Conservation (phyloP, 345 rosid genomes). For the Luvunga scandens region DNA sequence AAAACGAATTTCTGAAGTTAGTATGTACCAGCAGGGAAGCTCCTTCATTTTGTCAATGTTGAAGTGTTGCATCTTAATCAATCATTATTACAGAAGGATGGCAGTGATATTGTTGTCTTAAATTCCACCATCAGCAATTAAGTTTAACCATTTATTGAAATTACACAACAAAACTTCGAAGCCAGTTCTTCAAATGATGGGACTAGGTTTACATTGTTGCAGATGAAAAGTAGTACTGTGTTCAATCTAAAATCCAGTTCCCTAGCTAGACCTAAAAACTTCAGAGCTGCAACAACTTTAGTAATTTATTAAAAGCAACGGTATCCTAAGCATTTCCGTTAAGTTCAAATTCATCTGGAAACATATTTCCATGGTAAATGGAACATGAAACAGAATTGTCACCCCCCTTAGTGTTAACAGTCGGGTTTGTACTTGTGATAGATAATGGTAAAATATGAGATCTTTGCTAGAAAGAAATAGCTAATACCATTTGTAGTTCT, state of each 20-base stretch:
- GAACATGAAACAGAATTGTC: slow-evolving; percentile 1
- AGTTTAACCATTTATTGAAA: not conserved
- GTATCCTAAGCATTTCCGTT: not conserved
- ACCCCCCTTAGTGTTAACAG: not conserved
- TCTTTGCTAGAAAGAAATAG: not conserved
- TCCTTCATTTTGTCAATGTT: slow-evolving; percentile 3
- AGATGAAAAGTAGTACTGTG: not conserved
- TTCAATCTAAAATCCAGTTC: not conserved
- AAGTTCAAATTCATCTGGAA: not conserved
- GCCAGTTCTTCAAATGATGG: not conserved
- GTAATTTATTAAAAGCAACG: not conserved
- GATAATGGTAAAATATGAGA: not conserved
- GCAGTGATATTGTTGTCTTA: not conserved
- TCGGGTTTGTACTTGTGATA: not conserved
- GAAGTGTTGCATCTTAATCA: not conserved
- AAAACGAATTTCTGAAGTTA: not conserved
- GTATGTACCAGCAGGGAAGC: not conserved
- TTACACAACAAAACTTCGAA: not conserved
- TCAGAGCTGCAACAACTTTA: not conserved
- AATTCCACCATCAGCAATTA: not conserved
- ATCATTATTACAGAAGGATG: not conserved
- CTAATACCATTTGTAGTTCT: not conserved
- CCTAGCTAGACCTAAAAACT: not conserved
- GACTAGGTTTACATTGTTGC: not conserved
- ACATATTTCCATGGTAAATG: not conserved